phyloP scores from a whole-genome alignment of 2,329 filamentous ascomycete genomes.

The Hirsutella minnesotensis region DNA sequence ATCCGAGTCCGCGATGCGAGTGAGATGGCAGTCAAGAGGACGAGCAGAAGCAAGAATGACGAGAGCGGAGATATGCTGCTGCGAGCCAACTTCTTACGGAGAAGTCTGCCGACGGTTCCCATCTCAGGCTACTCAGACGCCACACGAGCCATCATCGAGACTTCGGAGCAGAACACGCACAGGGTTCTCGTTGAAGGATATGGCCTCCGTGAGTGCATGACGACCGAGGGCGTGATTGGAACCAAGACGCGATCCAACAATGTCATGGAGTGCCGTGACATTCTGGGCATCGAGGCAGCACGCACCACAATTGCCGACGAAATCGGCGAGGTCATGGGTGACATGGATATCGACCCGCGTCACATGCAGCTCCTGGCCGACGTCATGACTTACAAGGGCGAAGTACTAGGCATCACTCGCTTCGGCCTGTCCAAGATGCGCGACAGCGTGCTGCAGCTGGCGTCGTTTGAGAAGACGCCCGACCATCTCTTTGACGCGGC shows the following conservation, averaged over 20 bases:
- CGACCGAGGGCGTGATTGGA: constrained; percentile 80
- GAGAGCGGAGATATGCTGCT: constrained; percentile 46
- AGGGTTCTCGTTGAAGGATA: constrained; percentile 89
- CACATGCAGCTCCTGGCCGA: constrained; percentile 97
- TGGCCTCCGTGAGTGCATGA: constrained; percentile 81
- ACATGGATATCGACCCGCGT: constrained; percentile 91
- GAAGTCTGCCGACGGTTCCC: constrained; percentile 67
- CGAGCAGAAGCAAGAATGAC: constrained; percentile 31
- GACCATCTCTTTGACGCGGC: constrained; percentile 96
- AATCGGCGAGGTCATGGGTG: constrained; percentile 79
- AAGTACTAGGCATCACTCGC: constrained; percentile 89
- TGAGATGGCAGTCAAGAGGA: constrained; percentile 33
- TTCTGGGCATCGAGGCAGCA: constrained; percentile 92
- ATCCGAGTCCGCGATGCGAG: constrained; percentile 55
- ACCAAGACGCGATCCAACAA: constrained; percentile 67
- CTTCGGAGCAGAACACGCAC: constrained; percentile 55
- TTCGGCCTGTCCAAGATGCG: constrained; percentile 96
- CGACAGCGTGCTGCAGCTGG: constrained; percentile 84
- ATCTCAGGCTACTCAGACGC: constrained; percentile 86
- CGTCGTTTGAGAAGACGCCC: constrained; percentile 95
- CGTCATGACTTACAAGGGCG: constrained; percentile 98
- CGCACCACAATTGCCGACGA: constrained; percentile 79
- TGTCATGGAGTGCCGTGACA: constrained; percentile 76
- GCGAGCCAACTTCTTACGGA: constrained; percentile 75
- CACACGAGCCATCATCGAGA: constrained; percentile 78